Conservation (phyloP, 805 yeast genomes). For the Kuraishia cidri region DNA sequence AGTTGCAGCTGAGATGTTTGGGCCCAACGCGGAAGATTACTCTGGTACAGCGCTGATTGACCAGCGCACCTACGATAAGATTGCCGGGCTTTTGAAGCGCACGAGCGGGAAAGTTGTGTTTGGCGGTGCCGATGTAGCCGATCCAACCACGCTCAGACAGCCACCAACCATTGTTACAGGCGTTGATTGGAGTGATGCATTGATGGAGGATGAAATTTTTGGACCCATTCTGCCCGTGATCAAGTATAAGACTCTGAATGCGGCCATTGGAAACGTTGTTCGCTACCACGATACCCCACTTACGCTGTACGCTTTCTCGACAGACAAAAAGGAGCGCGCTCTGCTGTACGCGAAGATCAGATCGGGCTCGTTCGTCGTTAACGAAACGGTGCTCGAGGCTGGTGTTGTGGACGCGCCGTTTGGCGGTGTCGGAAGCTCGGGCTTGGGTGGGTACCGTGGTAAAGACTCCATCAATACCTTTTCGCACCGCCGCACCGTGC, state of each 20-base stretch:
- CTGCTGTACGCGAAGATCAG: constrained; percentile 44
- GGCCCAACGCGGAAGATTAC: constrained; percentile 24
- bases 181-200: constrained; percentile 55
- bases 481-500: constrained; percentile 62
- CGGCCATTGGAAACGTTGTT: constrained; percentile 33
- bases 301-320: constrained; percentile 65
- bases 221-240: constrained; percentile 82
- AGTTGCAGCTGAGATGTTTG: constrained; percentile 34
- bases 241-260: constrained; percentile 34
- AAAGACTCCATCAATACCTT: constrained; percentile 59
- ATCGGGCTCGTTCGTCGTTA: constrained; percentile 64
- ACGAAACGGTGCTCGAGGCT: constrained; percentile 68
- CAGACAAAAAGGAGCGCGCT: constrained; percentile 34
- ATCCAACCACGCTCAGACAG: constrained; percentile 33
- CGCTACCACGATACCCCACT: constrained; percentile 64
- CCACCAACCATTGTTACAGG: constrained; percentile 68
- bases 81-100: constrained; percentile 28
- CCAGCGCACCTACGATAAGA: constrained; percentile 39
- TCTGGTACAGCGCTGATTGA: constrained; percentile 55
- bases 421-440: constrained; percentile 87
- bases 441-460: constrained; percentile 81
- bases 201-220: constrained; percentile 73
- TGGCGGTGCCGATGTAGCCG: constrained; percentile 28
- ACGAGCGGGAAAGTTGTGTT: constrained; percentile 45
- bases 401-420: constrained; percentile 68